These are phyloP conservation scores for Trichomonascus vanleenenianus DNA, from an alignment of 805 yeast genomes.

Conservation along the genomic window DNA sequence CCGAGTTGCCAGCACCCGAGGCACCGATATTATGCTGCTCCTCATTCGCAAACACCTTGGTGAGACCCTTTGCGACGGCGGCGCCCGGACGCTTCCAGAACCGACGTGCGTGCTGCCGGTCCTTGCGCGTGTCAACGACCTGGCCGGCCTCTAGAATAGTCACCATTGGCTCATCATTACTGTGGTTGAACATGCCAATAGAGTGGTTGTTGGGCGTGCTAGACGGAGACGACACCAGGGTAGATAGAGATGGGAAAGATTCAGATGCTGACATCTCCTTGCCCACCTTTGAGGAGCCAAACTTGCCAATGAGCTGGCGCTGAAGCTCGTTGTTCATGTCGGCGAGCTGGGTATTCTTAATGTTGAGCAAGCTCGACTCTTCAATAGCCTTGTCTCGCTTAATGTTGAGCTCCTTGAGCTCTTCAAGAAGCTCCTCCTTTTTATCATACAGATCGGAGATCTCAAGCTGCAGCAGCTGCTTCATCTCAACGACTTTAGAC, in stretches of 20 bases:
- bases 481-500: slow-evolving; percentile 40
- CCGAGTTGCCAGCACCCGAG: background rate
- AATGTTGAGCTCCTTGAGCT: slow-evolving; percentile 22
- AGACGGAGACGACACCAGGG: background rate
- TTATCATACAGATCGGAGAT: slow-evolving; percentile 29
- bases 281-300: slow-evolving; percentile 9
- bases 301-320: slow-evolving; percentile 29
- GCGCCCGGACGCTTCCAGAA: slow-evolving; percentile 32
- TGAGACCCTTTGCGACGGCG: slow-evolving; percentile 31
- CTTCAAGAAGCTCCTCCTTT: slow-evolving; percentile 24
- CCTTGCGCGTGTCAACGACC: slow-evolving; percentile 18
- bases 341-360: slow-evolving; percentile 29
- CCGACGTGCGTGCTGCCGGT: slow-evolving; percentile 18
- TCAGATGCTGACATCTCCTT: background rate
- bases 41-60: slow-evolving; percentile 26
- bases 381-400: slow-evolving; percentile 23
- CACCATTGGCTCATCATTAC: slow-evolving; percentile 21
- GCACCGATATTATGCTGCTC: slow-evolving; percentile 3
- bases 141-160: slow-evolving; percentile 23
- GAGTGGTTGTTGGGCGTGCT: background rate
- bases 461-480: slow-evolving; percentile 40
- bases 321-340: slow-evolving; percentile 32
- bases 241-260: background rate
- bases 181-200: background rate
- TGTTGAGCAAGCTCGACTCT: slow-evolving; percentile 26